Evolutionary conservation across 805 yeast genomes (phyloP), one percentile per base, ranked within the genome.

Genomic region (Zygoascus tannicola): DNA sequence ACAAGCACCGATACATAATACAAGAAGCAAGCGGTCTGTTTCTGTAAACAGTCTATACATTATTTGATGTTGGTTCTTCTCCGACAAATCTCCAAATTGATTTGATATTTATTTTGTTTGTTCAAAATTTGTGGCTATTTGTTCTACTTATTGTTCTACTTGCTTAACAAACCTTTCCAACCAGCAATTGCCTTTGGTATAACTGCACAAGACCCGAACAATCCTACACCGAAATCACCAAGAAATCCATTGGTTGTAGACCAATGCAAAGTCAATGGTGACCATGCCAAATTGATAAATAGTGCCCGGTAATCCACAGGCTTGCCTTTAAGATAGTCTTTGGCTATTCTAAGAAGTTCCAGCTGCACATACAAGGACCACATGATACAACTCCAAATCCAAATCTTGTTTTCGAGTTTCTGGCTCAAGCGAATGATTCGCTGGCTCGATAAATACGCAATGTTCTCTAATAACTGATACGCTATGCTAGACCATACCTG

Each of bases 221-320:
- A 34, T 1, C 72, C 72, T 4, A 68, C 70, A 22, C 49, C 46
- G 32, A 51, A 46, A 20, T 62, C 60, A 21, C 43, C 44, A 20
- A 65, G 45, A 19, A 60, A 46, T 1, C 72, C 72, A 2, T 41
- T 46, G 41, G 58, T 57, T 8, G 62, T 49, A 2, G 70, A 64
- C 72, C 72, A 67, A 51, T 67, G 72, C 34, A 63, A 51, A 2
- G 71, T 63, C 38, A 67, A 51, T 4, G 72, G 72, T 32, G 64
- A 55, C 58, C 67, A 68, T 16, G 66, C 64, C n/a, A 60, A 46
- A 46, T 66, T 65, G 45, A 61, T 60, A 14, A 60, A 43, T 18
- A 66, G 46, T 32, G 51, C 48, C 36, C 55, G 51, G 22, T 35
- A 56, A 56, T 40, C 45, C 34, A 32, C 32, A 7, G 19, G 35